Percentiles rank a stretch among this genome's conserved stretches.
phyloP scores from a whole-genome alignment of 306 rosid genomes.

The Prunus davidiana region DNA sequence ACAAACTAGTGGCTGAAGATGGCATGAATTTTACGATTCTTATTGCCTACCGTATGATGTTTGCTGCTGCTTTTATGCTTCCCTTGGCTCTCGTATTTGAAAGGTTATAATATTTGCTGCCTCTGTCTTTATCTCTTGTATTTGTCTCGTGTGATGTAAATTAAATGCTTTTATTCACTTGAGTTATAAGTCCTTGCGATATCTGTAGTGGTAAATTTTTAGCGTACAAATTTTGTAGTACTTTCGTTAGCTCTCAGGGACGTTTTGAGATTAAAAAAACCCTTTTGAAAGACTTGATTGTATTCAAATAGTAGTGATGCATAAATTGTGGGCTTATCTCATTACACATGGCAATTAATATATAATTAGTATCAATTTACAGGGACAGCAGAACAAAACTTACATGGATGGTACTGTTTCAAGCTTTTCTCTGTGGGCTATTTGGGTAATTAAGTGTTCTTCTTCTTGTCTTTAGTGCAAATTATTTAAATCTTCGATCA shows the following conservation, averaged over 20 bases:
- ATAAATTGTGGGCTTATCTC: neutral
- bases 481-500: no score
- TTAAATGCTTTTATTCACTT: no score
- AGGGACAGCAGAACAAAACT: constrained; percentile 54
- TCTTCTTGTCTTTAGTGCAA: neutral
- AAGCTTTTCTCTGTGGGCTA: constrained; percentile 59
- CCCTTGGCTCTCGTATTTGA: constrained; percentile 58
- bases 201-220: no score
- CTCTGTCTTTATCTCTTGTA: no score
- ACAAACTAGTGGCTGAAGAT: constrained; percentile 47
- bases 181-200: no score
- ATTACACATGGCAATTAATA: neutral
- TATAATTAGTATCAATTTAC: constrained; percentile 4
- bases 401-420: constrained; percentile 49
- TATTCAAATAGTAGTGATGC: no score
- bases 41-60: constrained; percentile 57
- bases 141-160: no score
- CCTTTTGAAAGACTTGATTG: no score
- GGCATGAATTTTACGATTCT: constrained; percentile 55
- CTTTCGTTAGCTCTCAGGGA: no score
- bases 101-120: constrained; percentile 29
- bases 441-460: constrained; percentile 51
- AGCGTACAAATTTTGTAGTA: no score
- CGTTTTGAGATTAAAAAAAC: no score
- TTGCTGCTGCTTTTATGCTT: constrained; percentile 54